These are phyloP conservation scores for Ustilago cynodontis DNA, from an alignment of 1,284 basidiomycete genomes.

Conservation along the genomic window DNA sequence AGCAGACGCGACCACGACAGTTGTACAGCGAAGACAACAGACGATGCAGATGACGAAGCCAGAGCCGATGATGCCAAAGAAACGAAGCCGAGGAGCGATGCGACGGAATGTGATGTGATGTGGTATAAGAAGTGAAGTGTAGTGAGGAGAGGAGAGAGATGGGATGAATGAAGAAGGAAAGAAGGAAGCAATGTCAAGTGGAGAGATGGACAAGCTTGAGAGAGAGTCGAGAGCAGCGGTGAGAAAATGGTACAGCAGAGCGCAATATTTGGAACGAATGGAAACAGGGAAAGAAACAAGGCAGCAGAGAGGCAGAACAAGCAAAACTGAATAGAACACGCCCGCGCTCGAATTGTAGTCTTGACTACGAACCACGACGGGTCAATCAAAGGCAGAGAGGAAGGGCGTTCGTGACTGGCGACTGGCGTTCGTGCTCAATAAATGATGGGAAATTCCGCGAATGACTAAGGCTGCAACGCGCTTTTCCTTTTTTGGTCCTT, in stretches of 20 bases:
- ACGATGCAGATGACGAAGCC: slow-evolving; percentile 12
- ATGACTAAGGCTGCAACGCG: slow-evolving; percentile 25
- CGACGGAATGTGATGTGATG: slow-evolving; percentile 5
- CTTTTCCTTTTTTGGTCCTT: slow-evolving; percentile 6
- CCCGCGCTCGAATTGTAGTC: slow-evolving; percentile 13
- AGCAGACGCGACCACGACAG: slow-evolving; percentile 9
- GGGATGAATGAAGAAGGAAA: slow-evolving; percentile 3
- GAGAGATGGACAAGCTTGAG: background rate
- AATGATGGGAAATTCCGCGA: background rate
- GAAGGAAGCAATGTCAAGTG: background rate
- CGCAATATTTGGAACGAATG: background rate
- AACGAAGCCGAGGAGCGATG: slow-evolving; percentile 4
- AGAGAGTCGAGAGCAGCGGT: too few species aligned
- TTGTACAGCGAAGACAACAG: slow-evolving; percentile 1
- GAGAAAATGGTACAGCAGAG: slow-evolving; percentile 11
- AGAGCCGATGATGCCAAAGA: slow-evolving; percentile 9
- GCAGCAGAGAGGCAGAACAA: slow-evolving; percentile 32
- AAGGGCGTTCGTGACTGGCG: slow-evolving; percentile 36
- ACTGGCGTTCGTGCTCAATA: slow-evolving; percentile 30
- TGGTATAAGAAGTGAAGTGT: background rate
- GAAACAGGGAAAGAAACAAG: background rate
- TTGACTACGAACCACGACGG: slow-evolving; percentile 34
- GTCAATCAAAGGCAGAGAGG: slow-evolving; percentile 17
- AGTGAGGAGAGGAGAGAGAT: slow-evolving; percentile 7
- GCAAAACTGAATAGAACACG: slow-evolving; percentile 30